Percentiles rank a stretch among this genome's conserved stretches.
Conservation (phyloP, 192 early-diverging fungal species). For the Coemansia sp. region DNA sequence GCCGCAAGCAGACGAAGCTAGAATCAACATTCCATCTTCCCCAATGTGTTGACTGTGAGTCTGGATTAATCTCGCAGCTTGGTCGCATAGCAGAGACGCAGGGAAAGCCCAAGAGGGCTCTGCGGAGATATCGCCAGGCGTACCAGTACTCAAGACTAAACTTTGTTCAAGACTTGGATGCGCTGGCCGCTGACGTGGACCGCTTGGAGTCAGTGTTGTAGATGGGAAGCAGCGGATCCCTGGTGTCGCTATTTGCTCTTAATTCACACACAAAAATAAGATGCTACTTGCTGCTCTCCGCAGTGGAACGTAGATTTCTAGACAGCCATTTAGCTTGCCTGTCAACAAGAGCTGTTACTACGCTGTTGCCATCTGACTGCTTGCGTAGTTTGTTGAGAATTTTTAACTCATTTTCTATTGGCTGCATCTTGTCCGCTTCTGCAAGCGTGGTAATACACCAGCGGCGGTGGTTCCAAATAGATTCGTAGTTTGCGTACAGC, state of each 20-base stretch:
- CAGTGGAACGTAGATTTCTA: not conserved
- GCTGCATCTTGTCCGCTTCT: not conserved
- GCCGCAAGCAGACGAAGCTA: constrained; percentile 16
- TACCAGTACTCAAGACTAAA: constrained; percentile 33
- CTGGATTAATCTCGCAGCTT: constrained; percentile 26
- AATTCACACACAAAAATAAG: not conserved
- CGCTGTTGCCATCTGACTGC: not conserved
- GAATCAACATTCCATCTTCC: constrained; percentile 4
- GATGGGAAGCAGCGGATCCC: not conserved
- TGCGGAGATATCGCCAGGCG: constrained; percentile 42
- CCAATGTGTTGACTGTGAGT: constrained; percentile 40
- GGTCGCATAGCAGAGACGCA: constrained; percentile 38
- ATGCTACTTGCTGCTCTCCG: not conserved
- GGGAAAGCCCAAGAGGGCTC: constrained; percentile 27
- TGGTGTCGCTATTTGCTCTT: not conserved
- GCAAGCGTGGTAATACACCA: constrained; percentile 23
- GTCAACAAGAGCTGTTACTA: not conserved
- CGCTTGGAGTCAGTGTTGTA: constrained; percentile 9
- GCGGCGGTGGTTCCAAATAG: constrained; percentile 44
- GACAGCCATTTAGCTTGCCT: constrained; percentile 32
- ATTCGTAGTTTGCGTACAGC: constrained; percentile 34
- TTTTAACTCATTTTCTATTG: not conserved
- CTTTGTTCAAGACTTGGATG: constrained; percentile 16
- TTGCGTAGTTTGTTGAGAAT: constrained; percentile 12
- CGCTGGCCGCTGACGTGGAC: constrained; percentile 15